phyloP scores from a whole-genome alignment of 345 rosid species.

The Erysimum cheiranthoides region DNA sequence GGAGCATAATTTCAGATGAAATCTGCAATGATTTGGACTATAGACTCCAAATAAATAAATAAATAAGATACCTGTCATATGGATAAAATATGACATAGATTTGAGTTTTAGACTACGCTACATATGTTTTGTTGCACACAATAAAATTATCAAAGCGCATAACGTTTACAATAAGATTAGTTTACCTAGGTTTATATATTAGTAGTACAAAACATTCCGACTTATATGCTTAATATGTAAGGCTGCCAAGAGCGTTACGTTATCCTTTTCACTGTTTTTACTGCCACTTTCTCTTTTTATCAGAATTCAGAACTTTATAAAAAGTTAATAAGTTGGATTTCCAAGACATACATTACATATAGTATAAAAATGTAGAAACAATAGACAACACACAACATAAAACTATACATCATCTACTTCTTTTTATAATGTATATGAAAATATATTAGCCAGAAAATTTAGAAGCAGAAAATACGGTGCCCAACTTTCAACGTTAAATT shows the following conservation, averaged over 20 bases:
- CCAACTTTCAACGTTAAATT: neutral
- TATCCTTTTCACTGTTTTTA: slow-evolving; percentile 32
- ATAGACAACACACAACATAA: slow-evolving; percentile 28
- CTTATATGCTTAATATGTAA: neutral
- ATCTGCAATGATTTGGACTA: slow-evolving; percentile 17
- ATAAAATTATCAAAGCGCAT: neutral
- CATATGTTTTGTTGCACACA: slow-evolving; percentile 4
- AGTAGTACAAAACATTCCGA: too few relatives aligned
- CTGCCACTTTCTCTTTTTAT: slow-evolving; percentile 29
- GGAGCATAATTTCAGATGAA: slow-evolving; percentile 10
- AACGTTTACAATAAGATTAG: neutral
- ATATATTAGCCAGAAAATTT: neutral
- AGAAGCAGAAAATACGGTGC: neutral
- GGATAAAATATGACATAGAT: neutral
- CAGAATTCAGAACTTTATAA: slow-evolving; percentile 40
- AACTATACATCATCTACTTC: neutral
- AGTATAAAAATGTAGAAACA: slow-evolving; percentile 17
- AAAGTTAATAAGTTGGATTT: slow-evolving; percentile 42
- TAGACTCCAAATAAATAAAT: neutral
- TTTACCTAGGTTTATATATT: neutral
- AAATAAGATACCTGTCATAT: too few relatives aligned
- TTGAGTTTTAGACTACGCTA: neutral
- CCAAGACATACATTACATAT: slow-evolving; percentile 25
- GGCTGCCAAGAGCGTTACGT: slow-evolving; percentile 34
- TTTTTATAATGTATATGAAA: neutral